Conservation (phyloP, 2,329 filamentous ascomycete species). For the Paramyrothecium sp. region DNA sequence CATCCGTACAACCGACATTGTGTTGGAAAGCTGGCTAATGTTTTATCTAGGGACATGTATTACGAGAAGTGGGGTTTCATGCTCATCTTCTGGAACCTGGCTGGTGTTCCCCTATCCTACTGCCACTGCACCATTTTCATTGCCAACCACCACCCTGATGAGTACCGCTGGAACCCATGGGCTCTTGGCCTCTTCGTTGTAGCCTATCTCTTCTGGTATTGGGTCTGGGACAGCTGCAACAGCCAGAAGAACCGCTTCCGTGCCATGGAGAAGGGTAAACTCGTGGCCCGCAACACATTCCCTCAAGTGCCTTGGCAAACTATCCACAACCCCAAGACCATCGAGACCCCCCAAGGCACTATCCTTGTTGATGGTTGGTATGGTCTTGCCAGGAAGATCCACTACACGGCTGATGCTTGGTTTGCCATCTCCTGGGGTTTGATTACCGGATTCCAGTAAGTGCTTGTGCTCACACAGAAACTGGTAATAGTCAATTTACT, state of each 20-base stretch:
- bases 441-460: slow-evolving; percentile 46
- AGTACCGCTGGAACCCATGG: slow-evolving; percentile 74
- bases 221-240: slow-evolving; percentile 90
- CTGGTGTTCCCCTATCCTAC: slow-evolving; percentile 86
- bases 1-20: neutral
- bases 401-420: slow-evolving; percentile 49
- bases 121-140: slow-evolving; percentile 92
- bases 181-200: slow-evolving; percentile 64
- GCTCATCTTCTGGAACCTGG: slow-evolving; percentile 97
- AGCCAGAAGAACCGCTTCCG: slow-evolving; percentile 94
- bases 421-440: slow-evolving; percentile 51
- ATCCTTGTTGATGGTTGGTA: slow-evolving; percentile 88
- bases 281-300: slow-evolving; percentile 73
- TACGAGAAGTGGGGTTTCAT: slow-evolving; percentile 97
- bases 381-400: slow-evolving; percentile 64
- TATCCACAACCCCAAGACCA: slow-evolving; percentile 75
- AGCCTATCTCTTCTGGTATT: slow-evolving; percentile 81
- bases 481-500: slow-evolving; percentile 3
- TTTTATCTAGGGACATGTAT: slow-evolving; percentile 72
- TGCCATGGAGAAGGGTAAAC: slow-evolving; percentile 70
- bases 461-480: neutral
- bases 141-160: slow-evolving; percentile 75
- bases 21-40: neutral
- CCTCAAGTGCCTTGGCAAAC: slow-evolving; percentile 89
- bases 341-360: slow-evolving; percentile 69